Evolutionary conservation across 2,329 filamentous ascomycete species (phyloP).

Genomic region (Xylariales sp.): DNA sequence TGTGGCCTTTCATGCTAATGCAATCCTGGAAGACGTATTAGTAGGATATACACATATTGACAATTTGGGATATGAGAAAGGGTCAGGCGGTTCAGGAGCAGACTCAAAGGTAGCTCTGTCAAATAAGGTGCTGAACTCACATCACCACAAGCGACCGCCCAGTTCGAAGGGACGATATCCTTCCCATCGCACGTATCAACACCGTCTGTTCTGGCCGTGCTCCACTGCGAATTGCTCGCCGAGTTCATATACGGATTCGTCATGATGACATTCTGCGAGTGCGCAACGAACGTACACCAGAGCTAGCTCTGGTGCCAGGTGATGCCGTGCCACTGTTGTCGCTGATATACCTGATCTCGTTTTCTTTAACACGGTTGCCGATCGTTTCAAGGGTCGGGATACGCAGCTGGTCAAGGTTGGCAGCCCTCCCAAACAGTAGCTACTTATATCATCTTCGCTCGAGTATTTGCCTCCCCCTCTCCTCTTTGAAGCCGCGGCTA

Average conservation of each 20-base stretch:
- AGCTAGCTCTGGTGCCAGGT: slow-evolving; percentile 43
- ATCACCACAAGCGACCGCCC: slow-evolving; percentile 37
- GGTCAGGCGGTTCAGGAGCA: neutral
- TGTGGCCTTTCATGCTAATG: slow-evolving; percentile 36
- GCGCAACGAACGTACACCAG: slow-evolving; percentile 38
- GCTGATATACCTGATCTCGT: too few relatives aligned
- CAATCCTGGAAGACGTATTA: slow-evolving; percentile 29
- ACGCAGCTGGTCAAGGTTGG: too few relatives aligned
- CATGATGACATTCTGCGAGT: slow-evolving; percentile 46
- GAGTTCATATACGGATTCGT: slow-evolving; percentile 49
- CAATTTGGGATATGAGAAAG: too few relatives aligned
- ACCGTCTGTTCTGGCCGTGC: slow-evolving; percentile 46
- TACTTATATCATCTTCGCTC: too few relatives aligned
- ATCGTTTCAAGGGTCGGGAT: too few relatives aligned
- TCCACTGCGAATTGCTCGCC: slow-evolving; percentile 37
- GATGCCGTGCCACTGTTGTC: too few relatives aligned
- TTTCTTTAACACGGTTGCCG: too few relatives aligned
- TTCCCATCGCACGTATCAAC: slow-evolving; percentile 47
- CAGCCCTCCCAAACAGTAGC: too few relatives aligned
- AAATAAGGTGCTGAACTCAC: slow-evolving; percentile 18
- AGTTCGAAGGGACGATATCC: slow-evolving; percentile 39
- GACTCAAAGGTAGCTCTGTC: neutral
- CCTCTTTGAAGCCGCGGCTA: too few relatives aligned
- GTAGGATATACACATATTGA: too few relatives aligned
- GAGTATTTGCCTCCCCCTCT: too few relatives aligned